Evolutionary conservation across 106 monocot species (phyloP).

Genomic region (Acorus calamus): DNA sequence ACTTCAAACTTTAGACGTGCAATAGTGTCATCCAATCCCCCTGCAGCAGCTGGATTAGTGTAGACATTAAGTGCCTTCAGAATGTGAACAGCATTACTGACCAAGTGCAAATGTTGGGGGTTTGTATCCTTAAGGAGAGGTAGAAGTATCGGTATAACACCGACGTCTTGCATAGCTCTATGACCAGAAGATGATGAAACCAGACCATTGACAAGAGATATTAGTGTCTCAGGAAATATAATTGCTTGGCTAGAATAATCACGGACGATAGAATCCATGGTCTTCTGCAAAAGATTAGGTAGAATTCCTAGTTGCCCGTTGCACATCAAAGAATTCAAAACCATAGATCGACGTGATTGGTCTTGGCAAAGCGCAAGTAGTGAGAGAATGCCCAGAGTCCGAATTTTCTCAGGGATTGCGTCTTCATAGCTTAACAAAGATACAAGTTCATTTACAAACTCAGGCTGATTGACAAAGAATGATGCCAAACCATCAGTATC

Average conservation of each 20-base stretch:
- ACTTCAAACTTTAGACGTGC: constrained; percentile 56
- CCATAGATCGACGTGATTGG: constrained; percentile 37
- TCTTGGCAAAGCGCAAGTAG: constrained; percentile 62
- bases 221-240: constrained; percentile 53
- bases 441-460: constrained; percentile 64
- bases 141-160: constrained; percentile 61
- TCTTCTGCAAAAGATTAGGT: constrained; percentile 60
- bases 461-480: constrained; percentile 71
- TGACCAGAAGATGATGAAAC: constrained; percentile 75
- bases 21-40: constrained; percentile 76
- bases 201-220: constrained; percentile 55
- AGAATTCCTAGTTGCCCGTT: constrained; percentile 57
- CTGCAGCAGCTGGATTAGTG: constrained; percentile 55
- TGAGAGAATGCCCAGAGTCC: constrained; percentile 45
- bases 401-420: constrained; percentile 55
- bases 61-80: constrained; percentile 63
- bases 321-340: constrained; percentile 42
- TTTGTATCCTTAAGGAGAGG: constrained; percentile 68
- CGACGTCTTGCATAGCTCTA: constrained; percentile 57
- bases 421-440: constrained; percentile 60
- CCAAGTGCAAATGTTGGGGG: constrained; percentile 48
- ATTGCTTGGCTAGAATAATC: constrained; percentile 35
- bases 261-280: constrained; percentile 43
- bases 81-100: constrained; percentile 57
- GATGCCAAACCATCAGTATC: constrained; percentile 43